Percentiles rank a stretch among this genome's conserved stretches.
Evolutionary conservation across 2,329 filamentous ascomycete genomes (phyloP).

Genomic region (Fusarium subglutinans): DNA sequence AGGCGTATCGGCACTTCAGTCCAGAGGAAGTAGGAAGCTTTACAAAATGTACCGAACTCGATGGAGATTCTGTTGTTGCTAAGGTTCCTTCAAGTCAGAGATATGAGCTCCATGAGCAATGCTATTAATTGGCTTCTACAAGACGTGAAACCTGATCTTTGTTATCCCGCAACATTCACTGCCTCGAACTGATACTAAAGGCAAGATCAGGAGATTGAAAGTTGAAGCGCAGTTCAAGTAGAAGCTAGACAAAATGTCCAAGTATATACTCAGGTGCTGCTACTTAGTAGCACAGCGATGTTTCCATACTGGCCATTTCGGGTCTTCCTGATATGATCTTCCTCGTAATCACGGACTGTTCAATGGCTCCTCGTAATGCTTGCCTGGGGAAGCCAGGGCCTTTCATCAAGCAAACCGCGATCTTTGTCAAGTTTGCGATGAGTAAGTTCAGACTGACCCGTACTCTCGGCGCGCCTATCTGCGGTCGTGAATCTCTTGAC

Average conservation of each 20-base stretch:
- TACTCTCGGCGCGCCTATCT: neutral
- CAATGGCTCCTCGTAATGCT: neutral
- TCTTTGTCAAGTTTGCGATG: neutral
- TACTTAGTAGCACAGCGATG: neutral
- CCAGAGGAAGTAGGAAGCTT: neutral
- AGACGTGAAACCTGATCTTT: neutral
- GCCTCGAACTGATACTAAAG: neutral
- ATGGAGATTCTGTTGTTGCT: neutral
- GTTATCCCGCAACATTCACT: neutral
- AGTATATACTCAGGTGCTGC: neutral
- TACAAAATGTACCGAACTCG: neutral
- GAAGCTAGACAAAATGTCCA: neutral
- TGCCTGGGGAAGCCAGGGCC: neutral
- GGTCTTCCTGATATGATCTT: too few relatives aligned
- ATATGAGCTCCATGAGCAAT: neutral
- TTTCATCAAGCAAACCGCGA: neutral
- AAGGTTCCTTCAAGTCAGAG: neutral
- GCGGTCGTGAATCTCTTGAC: neutral
- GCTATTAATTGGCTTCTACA: neutral
- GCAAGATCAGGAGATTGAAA: too few relatives aligned
- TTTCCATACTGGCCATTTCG: neutral
- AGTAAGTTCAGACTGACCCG: neutral
- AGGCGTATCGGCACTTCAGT: neutral
- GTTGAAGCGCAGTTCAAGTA: neutral
- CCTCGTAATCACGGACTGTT: neutral